Base-by-base conservation (phyloP, 2,329 filamentous ascomycete genomes). In the Phialophora macrospora region DNA sequence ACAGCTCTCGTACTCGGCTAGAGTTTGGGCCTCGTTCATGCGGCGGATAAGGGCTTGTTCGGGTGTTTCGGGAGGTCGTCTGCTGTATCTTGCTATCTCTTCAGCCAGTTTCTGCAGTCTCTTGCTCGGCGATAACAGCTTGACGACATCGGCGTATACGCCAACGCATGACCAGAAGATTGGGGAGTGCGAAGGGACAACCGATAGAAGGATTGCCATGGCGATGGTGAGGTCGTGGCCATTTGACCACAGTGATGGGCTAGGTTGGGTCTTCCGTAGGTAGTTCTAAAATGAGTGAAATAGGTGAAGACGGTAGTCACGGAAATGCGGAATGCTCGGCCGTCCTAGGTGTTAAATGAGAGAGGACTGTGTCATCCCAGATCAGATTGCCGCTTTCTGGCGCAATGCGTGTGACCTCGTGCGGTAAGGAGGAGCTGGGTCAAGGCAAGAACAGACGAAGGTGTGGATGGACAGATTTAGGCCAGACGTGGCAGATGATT, bases 1-100 rank as follows among this genome's bases (percentile, higher is more conserved):
- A 9, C 91, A 90, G 17, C 81, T 80, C 71, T 88, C 85, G 92
- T 93, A 97, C 74, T 93, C 87, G 57, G 84, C 80, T 71, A 88
- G 84, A 0, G 86, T 86, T 65, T 86, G 84, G 67, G 92, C 90
- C 88, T 92, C 71, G 63, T 69, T 51, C 68, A 70, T 70, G 55
- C 62, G 38, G 58, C 67, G 59, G 3, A 60, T 34, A 12, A 51
- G 44, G 30, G 59, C 41, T 54, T 69, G 52, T 5, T 62, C 62
- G 3, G 48, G 56, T 24, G 62, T 69, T 54, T 69, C 67, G 9
- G 64, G 55, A 30, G 64, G 64, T 51, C 49, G 63, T 38, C 64
- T 51, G 58, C 67, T 67, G 59, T 64, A 69, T 49, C 64, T 67
- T 34, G 67, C 67, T 61, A 69, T 64, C 44, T 67, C 67, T 57